phyloP scores from a whole-genome alignment of 768 basidiomycete species.

The Tylopilus subfusipes region DNA sequence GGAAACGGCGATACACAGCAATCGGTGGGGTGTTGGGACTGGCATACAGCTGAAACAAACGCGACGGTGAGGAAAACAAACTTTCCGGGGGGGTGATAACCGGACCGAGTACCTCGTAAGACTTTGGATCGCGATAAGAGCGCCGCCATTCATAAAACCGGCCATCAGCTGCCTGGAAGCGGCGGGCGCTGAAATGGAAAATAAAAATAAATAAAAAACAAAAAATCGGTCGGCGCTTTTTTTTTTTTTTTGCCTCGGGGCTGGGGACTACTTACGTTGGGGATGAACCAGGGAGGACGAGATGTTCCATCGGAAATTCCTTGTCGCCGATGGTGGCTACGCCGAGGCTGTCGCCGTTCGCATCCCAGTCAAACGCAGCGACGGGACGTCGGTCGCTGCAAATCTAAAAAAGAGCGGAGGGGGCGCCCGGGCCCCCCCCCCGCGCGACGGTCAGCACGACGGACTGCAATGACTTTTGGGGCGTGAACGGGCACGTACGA shows the following conservation, averaged over 20 bases:
- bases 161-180: slow-evolving; percentile 56
- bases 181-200: slow-evolving; percentile 46
- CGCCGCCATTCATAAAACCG: slow-evolving; percentile 66
- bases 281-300: slow-evolving; percentile 52
- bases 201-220: not conserved
- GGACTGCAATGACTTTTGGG: too few relatives aligned
- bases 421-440: too few relatives aligned
- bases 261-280: slow-evolving; percentile 38
- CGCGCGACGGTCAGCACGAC: not conserved
- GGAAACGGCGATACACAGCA: slow-evolving; percentile 54
- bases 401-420: slow-evolving; percentile 18
- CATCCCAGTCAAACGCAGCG: slow-evolving; percentile 50
- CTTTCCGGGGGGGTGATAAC: not conserved
- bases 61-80: slow-evolving; percentile 3
- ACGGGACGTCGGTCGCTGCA: slow-evolving; percentile 47
- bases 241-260: not conserved
- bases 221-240: not conserved
- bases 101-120: slow-evolving; percentile 55
- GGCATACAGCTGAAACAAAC: slow-evolving; percentile 41
- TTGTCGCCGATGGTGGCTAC: slow-evolving; percentile 51
- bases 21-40: slow-evolving; percentile 46
- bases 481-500: slow-evolving; percentile 12
- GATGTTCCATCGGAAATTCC: slow-evolving; percentile 57
- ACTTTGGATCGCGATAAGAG: slow-evolving; percentile 41
- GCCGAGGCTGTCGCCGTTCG: slow-evolving; percentile 33